Percentiles rank a stretch among this genome's conserved stretches.
Conservation (phyloP, 495 filamentous ascomycete genomes). For the Aeminium ludgeri region DNA sequence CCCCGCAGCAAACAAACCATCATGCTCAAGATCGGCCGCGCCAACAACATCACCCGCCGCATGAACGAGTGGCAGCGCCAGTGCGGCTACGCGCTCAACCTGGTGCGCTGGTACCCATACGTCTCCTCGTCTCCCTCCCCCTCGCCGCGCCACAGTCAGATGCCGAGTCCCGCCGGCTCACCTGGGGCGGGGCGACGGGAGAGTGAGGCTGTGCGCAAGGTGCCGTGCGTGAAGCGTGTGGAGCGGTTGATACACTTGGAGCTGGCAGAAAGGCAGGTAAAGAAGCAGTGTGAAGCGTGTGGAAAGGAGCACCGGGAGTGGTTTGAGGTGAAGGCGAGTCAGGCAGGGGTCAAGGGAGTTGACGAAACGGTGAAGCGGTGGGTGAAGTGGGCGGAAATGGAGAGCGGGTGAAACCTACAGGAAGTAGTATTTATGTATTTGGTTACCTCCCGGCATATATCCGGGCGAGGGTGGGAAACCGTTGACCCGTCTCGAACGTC, state of each 20-base stretch:
- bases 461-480: too few relatives aligned
- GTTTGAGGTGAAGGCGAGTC: conserved; percentile 75
- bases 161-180: conserved; percentile 17
- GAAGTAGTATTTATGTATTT: too few relatives aligned
- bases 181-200: conserved; percentile 3
- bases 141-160: conserved; percentile 16
- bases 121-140: conserved; percentile 32
- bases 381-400: conserved; percentile 58
- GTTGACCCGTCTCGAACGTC: too few relatives aligned
- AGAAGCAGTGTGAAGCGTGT: conserved; percentile 56
- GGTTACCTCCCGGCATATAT: too few relatives aligned
- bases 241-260: conserved; percentile 86
- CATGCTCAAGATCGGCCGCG: conserved; percentile 81
- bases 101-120: conserved; percentile 88
- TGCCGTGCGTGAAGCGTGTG: conserved; percentile 75
- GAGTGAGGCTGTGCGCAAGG: conserved; percentile 32
- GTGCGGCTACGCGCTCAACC: conserved; percentile 69
- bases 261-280: conserved; percentile 49
- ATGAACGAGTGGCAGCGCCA: conserved; percentile 86
- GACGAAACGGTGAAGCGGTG: conserved; percentile 77
- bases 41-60: conserved; percentile 76
- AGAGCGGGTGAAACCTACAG: neutral
- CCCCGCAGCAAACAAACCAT: conserved; percentile 33
- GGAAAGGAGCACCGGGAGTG: conserved; percentile 85
- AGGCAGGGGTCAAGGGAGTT: conserved; percentile 51